Evolutionary conservation across 345 rosid genomes (phyloP).

Genomic region (Durio zibethinus): DNA sequence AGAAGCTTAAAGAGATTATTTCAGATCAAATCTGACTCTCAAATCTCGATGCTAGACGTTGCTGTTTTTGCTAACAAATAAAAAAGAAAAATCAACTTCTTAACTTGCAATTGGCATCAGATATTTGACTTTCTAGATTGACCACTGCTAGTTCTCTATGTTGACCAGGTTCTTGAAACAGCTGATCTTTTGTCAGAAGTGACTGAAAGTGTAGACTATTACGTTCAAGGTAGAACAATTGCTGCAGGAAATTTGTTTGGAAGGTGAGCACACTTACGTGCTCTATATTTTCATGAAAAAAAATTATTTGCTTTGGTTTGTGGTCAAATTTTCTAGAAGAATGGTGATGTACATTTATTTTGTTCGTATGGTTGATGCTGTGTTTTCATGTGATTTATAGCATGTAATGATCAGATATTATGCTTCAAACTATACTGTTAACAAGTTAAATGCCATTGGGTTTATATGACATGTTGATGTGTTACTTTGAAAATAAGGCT

Average conservation of each 20-base stretch:
- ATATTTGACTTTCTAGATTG: background rate
- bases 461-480: background rate
- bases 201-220: constrained; percentile 98
- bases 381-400: background rate
- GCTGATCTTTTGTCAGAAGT: constrained; percentile 96
- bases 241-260: constrained; percentile 98
- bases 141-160: constrained; percentile 4
- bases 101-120: background rate
- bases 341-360: background rate
- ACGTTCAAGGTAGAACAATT: constrained; percentile 94
- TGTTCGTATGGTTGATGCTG: background rate
- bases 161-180: constrained; percentile 83
- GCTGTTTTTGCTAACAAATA: background rate
- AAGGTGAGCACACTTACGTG: constrained; percentile 43
- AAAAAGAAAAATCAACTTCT: background rate
- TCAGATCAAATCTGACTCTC: background rate
- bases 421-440: background rate
- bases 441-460: background rate
- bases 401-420: background rate
- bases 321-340: constrained; percentile 10
- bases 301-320: constrained; percentile 3
- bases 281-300: constrained; percentile 16
- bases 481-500: constrained; percentile 2
- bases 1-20: background rate
- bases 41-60: background rate